Evolutionary conservation across 2,329 filamentous ascomycete genomes (phyloP).

Genomic region (Davidsoniella neocaledoniae): DNA sequence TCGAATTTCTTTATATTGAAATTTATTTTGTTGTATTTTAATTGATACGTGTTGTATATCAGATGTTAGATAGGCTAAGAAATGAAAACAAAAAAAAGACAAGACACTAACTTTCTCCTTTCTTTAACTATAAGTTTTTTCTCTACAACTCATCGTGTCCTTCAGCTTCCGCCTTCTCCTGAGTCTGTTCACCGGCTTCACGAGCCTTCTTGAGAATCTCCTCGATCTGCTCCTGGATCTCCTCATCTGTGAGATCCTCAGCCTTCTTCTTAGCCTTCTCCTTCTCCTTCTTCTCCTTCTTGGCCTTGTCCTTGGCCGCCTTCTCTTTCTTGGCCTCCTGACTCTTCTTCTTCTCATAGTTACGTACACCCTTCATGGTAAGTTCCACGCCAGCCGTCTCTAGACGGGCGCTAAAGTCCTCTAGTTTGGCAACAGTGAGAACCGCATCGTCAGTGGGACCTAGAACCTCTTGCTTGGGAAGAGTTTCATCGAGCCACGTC

Average conservation of each 20-base stretch:
- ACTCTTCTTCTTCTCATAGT: slow-evolving; percentile 31
- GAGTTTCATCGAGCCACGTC: slow-evolving; percentile 60
- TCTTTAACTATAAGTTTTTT: not conserved
- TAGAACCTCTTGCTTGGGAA: slow-evolving; percentile 55
- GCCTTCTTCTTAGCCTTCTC: slow-evolving; percentile 23
- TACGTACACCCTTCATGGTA: slow-evolving; percentile 49
- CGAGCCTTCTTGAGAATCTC: slow-evolving; percentile 25
- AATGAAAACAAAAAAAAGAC: not conserved
- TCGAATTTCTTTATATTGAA: no score
- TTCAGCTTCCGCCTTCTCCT: slow-evolving; percentile 18
- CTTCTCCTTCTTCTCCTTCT: slow-evolving; percentile 25
- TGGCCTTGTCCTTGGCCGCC: slow-evolving; percentile 25
- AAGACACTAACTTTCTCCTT: no score
- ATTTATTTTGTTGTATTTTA: no score
- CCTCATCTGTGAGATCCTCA: slow-evolving; percentile 16
- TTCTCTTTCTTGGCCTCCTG: slow-evolving; percentile 30
- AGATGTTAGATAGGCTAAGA: not conserved
- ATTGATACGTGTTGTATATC: no score
- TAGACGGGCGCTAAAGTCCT: slow-evolving; percentile 51
- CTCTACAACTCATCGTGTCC: slow-evolving; percentile 16
- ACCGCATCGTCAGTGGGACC: slow-evolving; percentile 55
- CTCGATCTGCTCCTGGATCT: slow-evolving; percentile 31
- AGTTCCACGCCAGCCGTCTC: slow-evolving; percentile 54
- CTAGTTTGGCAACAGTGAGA: slow-evolving; percentile 55
- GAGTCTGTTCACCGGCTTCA: slow-evolving; percentile 12